A percentile compares a stretch with the other conserved stretches of the same genome.
Conservation (phyloP, 148 eudicot genomes). For the Amaranthus palmeri region DNA sequence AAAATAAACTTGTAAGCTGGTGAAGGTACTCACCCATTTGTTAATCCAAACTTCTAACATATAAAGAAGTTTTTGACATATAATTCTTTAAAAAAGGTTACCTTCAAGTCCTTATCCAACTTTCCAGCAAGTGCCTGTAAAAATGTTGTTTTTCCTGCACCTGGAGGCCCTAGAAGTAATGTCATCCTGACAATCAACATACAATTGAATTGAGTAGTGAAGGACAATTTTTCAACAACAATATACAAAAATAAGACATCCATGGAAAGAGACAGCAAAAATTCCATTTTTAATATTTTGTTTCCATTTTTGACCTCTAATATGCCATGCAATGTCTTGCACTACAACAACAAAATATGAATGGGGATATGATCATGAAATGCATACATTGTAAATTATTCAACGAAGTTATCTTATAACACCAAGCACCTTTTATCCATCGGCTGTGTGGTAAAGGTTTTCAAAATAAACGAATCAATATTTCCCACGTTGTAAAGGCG, state of each 20-base stretch:
- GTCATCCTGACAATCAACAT: conserved; percentile 48
- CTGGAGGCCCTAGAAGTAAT: conserved; percentile 77
- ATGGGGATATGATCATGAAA: neutral
- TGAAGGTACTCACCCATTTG: too few relatives aligned
- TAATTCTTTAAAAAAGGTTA: conserved; percentile 7
- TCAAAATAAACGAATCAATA: too few relatives aligned
- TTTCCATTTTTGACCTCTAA: neutral
- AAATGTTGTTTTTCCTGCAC: conserved; percentile 73
- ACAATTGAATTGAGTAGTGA: neutral
- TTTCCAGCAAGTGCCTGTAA: conserved; percentile 57
- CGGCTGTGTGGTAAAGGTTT: too few relatives aligned
- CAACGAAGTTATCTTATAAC: too few relatives aligned
- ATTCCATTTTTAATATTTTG: neutral
- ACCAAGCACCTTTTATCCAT: too few relatives aligned
- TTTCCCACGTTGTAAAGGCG: too few relatives aligned
- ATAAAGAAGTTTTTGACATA: neutral
- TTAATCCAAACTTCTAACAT: neutral
- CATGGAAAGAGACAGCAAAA: neutral
- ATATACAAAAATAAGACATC: neutral
- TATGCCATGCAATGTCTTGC: neutral
- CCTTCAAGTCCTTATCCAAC: conserved; percentile 50
- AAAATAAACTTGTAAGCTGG: neutral
- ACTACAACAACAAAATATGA: neutral
- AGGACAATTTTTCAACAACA: neutral
- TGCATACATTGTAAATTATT: neutral